phyloP scores from a whole-genome alignment of 768 basidiomycete species.

The Stropharia rugosoannulata region DNA sequence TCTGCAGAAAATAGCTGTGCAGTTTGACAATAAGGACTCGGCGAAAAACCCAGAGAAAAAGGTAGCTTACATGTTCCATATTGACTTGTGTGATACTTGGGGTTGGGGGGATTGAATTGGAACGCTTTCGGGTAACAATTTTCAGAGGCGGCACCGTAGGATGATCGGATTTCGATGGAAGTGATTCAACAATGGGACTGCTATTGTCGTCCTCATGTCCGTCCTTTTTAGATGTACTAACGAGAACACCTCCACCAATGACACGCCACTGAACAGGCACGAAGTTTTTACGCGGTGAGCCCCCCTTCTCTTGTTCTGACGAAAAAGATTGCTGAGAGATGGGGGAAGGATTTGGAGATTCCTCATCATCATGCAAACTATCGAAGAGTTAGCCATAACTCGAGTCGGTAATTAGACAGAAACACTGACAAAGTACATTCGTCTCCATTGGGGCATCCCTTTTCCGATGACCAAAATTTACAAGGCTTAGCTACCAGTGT shows the following conservation, averaged over 20 bases:
- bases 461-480: conserved; percentile 48
- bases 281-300: conserved; percentile 37
- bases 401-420: background rate
- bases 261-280: conserved; percentile 76
- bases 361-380: conserved; percentile 48
- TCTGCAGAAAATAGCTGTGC: conserved; percentile 40
- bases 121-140: conserved; percentile 27
- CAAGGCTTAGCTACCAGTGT: conserved; percentile 54
- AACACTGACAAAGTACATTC: conserved; percentile 58
- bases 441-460: conserved; percentile 50
- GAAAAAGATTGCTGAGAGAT: conserved; percentile 7
- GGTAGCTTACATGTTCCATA: conserved; percentile 26
- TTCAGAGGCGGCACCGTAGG: conserved; percentile 13
- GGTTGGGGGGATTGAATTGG: conserved; percentile 33
- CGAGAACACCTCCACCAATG: conserved; percentile 75
- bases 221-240: conserved; percentile 37
- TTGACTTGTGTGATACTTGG: conserved; percentile 27
- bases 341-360: conserved; percentile 12
- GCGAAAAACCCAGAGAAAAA: background rate
- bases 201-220: conserved; percentile 7
- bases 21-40: background rate
- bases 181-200: conserved; percentile 1
- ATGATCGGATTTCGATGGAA: conserved; percentile 5
- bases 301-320: conserved; percentile 20
- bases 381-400: background rate